Conservation (phyloP, 495 filamentous ascomycete genomes). For the Penicillium bovifimosum region DNA sequence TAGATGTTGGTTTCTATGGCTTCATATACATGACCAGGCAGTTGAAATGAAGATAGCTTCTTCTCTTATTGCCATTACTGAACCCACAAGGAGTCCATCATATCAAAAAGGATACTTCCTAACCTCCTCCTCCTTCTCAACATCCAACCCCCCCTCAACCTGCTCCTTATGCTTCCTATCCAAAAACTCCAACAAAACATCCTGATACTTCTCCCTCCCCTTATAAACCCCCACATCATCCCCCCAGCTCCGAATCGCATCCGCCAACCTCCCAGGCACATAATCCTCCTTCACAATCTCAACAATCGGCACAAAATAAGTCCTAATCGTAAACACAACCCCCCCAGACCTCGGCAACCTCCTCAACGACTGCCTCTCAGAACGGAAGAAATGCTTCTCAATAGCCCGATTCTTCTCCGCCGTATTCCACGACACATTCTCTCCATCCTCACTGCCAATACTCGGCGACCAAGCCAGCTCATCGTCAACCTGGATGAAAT, state of each 20-base stretch:
- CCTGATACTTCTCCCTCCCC: constrained; percentile 72
- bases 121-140: constrained; percentile 57
- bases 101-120: constrained; percentile 43
- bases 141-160: constrained; percentile 56
- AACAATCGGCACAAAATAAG: constrained; percentile 68
- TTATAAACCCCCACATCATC: constrained; percentile 81
- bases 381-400: constrained; percentile 70
- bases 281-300: constrained; percentile 62
- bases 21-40: not conserved
- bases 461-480: constrained; percentile 63
- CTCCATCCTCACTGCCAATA: constrained; percentile 68
- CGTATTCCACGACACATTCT: constrained; percentile 63
- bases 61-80: too few relatives aligned
- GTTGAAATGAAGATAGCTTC: too few relatives aligned
- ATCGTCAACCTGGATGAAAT: constrained; percentile 78
- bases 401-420: constrained; percentile 74
- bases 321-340: constrained; percentile 75
- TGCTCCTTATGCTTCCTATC: constrained; percentile 76
- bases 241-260: constrained; percentile 76
- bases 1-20: not conserved
- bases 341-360: constrained; percentile 68
- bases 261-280: constrained; percentile 67
- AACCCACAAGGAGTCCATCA: too few relatives aligned
- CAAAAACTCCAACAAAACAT: constrained; percentile 77
- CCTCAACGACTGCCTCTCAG: constrained; percentile 71